Evolutionary conservation across 768 basidiomycete genomes (phyloP).

Genomic region (Megacollybia marginata): DNA sequence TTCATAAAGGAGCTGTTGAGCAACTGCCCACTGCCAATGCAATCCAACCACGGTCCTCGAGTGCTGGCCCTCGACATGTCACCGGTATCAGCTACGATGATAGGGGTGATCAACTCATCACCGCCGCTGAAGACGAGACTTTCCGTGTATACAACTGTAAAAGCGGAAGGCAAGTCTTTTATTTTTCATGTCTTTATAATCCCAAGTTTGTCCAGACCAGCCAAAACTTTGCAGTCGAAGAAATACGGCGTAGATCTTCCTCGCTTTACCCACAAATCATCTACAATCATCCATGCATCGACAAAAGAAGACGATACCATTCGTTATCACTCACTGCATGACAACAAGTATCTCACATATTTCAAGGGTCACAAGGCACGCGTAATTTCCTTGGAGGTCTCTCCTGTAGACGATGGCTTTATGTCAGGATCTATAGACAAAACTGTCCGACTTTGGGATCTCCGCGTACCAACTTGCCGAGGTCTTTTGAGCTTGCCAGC

Average conservation of each 20-base stretch:
- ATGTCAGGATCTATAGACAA: constrained; percentile 93
- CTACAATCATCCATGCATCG: constrained; percentile 80
- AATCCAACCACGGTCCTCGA: constrained; percentile 26
- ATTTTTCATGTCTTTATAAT: constrained; percentile 6
- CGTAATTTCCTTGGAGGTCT: constrained; percentile 87
- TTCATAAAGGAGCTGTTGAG: constrained; percentile 78
- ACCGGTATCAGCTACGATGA: constrained; percentile 91
- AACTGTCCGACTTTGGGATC: constrained; percentile 94
- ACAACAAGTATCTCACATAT: constrained; percentile 94
- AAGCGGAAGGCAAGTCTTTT: constrained; percentile 82
- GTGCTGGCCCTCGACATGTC: constrained; percentile 59
- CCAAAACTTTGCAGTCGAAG: constrained; percentile 81
- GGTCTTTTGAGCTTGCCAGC: constrained; percentile 73
- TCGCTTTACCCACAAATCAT: constrained; percentile 88
- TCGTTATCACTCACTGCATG: constrained; percentile 90
- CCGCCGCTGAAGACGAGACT: constrained; percentile 87
- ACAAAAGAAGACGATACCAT: constrained; percentile 95
- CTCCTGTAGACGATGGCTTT: constrained; percentile 91
- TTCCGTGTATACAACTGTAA: constrained; percentile 86
- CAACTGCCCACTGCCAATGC: constrained; percentile 41
- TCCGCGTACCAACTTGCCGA: constrained; percentile 70
- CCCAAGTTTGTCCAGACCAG: constrained; percentile 35
- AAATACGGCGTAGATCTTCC: constrained; percentile 96
- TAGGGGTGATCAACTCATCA: constrained; percentile 78
- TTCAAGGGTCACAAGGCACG: constrained; percentile 90